Evolutionary conservation across 805 yeast genomes (phyloP).

Genomic region (Wickerhamiella galacta): DNA sequence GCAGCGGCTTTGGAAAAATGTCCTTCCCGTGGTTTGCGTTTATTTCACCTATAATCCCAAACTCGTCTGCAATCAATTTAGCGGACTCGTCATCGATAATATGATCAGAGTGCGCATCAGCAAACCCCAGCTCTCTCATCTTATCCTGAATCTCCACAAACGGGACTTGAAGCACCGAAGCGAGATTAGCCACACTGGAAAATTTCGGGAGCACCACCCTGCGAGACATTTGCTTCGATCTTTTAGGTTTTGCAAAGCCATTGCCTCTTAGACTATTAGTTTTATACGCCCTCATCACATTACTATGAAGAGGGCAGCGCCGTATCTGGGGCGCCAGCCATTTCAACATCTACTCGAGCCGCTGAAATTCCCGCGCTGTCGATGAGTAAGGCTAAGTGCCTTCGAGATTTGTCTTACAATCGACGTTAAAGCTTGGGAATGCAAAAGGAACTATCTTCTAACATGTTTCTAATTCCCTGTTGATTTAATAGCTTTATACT

Average conservation of each 20-base stretch:
- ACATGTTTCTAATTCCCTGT: too few relatives aligned
- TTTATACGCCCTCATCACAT: too few relatives aligned
- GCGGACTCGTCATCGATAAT: constrained; percentile 80
- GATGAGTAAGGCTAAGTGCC: too few relatives aligned
- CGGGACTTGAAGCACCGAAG: constrained; percentile 52
- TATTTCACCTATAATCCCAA: constrained; percentile 43
- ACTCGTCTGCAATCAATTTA: constrained; percentile 73
- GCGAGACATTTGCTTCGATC: constrained; percentile 7
- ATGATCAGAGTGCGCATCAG: constrained; percentile 47
- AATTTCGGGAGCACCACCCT: constrained; percentile 43
- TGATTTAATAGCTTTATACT: too few relatives aligned
- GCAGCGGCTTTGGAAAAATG: constrained; percentile 34
- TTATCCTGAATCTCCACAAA: constrained; percentile 41
- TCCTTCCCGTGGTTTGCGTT: constrained; percentile 45
- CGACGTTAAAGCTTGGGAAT: too few relatives aligned
- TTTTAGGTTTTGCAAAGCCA: background rate
- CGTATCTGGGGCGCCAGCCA: too few relatives aligned
- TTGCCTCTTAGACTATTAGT: background rate
- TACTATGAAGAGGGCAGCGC: too few relatives aligned
- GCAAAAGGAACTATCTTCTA: too few relatives aligned
- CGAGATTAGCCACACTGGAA: constrained; percentile 61
- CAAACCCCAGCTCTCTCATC: constrained; percentile 57
- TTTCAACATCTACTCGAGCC: too few relatives aligned
- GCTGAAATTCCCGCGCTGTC: too few relatives aligned
- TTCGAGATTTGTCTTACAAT: too few relatives aligned